phyloP scores from a whole-genome alignment of 192 early-diverging fungal species.

The Umbelopsis sp. region DNA sequence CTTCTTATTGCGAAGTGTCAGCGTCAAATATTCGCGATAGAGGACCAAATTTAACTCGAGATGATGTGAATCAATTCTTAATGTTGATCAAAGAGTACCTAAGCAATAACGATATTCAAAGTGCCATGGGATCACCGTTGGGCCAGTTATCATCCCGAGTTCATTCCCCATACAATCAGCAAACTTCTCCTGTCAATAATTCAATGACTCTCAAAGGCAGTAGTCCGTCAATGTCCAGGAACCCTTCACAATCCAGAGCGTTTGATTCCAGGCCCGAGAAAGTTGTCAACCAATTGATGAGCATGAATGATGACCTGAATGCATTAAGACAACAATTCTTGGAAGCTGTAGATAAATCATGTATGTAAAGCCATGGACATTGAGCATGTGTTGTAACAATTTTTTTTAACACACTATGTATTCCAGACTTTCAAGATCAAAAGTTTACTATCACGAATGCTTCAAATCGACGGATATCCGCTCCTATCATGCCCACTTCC shows the following conservation, averaged over 20 bases:
- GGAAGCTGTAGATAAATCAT: slow-evolving; percentile 43
- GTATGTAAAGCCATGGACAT: neutral
- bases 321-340: slow-evolving; percentile 48
- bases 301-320: slow-evolving; percentile 50
- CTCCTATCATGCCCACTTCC: neutral
- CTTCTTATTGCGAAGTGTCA: slow-evolving; percentile 54
- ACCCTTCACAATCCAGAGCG: slow-evolving; percentile 3
- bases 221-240: slow-evolving; percentile 2
- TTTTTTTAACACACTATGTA: too few species aligned
- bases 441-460: neutral
- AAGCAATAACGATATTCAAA: neutral
- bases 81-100: slow-evolving; percentile 4
- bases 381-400: neutral
- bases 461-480: neutral
- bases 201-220: neutral
- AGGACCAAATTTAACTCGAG: slow-evolving; percentile 39
- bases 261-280: slow-evolving; percentile 6
- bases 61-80: slow-evolving; percentile 37
- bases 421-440: slow-evolving; percentile 9
- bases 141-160: neutral
- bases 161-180: neutral
- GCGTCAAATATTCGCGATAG: slow-evolving; percentile 34
- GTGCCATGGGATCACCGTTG: slow-evolving; percentile 14
- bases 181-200: neutral
- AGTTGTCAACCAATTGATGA: slow-evolving; percentile 24